A percentile compares a stretch with the other conserved stretches of the same genome.
Conservation (phyloP, 1,284 basidiomycete genomes). For the Volvariella volvacea region DNA sequence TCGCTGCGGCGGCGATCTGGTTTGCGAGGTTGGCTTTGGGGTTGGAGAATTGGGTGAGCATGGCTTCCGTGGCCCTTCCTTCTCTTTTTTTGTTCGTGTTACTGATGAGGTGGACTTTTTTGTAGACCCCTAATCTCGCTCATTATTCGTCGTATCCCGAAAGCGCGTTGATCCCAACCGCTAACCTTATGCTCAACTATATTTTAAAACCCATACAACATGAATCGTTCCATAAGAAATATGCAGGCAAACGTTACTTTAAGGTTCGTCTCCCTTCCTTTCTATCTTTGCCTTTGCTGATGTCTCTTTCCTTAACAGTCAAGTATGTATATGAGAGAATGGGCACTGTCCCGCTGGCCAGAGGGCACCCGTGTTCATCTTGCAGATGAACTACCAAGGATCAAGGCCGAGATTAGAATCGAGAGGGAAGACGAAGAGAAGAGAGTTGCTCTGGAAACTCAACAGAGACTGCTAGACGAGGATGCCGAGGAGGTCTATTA, state of each 20-base stretch:
- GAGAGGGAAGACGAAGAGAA: neutral
- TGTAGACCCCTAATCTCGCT: conserved; percentile 77
- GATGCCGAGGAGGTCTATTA: too few relatives aligned
- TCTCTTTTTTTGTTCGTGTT: conserved; percentile 9
- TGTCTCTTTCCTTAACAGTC: conserved; percentile 17
- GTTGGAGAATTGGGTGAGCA: conserved; percentile 78
- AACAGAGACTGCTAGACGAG: too few relatives aligned
- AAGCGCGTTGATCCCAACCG: conserved; percentile 78
- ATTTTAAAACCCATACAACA: conserved; percentile 70
- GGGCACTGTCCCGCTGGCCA: conserved; percentile 57
- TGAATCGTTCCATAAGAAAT: conserved; percentile 79
- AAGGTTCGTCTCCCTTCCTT: conserved; percentile 19
- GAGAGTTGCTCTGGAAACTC: neutral
- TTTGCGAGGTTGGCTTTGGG: conserved; percentile 83
- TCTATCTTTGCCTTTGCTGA: conserved; percentile 1
- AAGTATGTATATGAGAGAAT: conserved; percentile 38
- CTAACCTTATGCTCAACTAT: conserved; percentile 93
- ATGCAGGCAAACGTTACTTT: conserved; percentile 71
- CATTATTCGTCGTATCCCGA: conserved; percentile 92
- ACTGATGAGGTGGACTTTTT: neutral
- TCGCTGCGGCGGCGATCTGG: conserved; percentile 85
- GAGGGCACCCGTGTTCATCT: conserved; percentile 49
- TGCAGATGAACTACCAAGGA: conserved; percentile 38
- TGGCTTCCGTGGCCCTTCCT: neutral
- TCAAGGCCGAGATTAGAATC: conserved; percentile 46